Base-by-base conservation (phyloP, 1,139 yeast genomes). In the Candida glucosophila region DNA sequence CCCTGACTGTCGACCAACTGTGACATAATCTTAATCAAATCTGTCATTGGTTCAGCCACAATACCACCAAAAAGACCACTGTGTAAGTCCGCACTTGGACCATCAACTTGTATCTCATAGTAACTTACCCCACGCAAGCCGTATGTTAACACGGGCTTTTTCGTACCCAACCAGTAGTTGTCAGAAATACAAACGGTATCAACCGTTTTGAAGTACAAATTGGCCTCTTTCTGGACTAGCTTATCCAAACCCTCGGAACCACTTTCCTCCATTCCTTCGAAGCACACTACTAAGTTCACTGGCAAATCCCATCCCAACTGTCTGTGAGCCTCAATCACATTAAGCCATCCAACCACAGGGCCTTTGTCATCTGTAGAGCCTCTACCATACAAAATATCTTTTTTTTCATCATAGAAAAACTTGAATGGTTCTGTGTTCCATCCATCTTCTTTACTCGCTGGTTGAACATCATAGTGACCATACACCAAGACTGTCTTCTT, bases 201-300 rank as follows among this genome's bases (percentile, higher is more conserved):
- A 29, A 86, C 94, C 23, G 73, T 78, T 51, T 78, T 76, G 63
- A 90, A 90, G 59, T 85, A 90, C 24, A 58, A 52, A 26, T 68
- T 55, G 30, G 94, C 90, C 60, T 92, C 97, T 25, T 62, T 55
- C 26, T 77, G 77, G 46, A 90, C 80, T 47, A 90, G 69, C 21
- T 64, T 76, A 39, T 90, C 98, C 41, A 90, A 71, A 15, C 98
- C 97, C 28, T 83, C 58, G 16, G 96, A 85, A 12, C 99, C 99
- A 37, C 88, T 77, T 58, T 90, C 99, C 60, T 90, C 99, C 99
- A 90, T 90, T 35, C 98, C 98, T 62, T 90, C 99, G 46, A 90
- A 90, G 56, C 96, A 85, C 49, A 82, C 80, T 28, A 85, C 72
- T 44, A 90, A 61, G 60, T 90, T 90, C 37, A 90, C 97, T 16